Evolutionary conservation across 2,329 filamentous ascomycete genomes (phyloP).

Genomic region (Exophiala alcalophila): DNA sequence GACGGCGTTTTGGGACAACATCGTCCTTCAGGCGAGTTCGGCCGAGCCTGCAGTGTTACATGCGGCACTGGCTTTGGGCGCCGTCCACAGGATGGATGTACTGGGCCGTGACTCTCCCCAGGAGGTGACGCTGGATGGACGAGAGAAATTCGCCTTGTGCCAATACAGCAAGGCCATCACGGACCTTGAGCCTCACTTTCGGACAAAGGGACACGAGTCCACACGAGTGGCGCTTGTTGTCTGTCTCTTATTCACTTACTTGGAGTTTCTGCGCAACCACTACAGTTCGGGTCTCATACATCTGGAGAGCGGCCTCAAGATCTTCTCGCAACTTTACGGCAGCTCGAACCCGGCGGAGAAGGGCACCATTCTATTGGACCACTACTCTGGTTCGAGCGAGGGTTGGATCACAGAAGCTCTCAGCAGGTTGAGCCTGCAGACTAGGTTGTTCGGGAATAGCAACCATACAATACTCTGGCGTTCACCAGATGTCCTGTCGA

Average conservation of each 20-base stretch:
- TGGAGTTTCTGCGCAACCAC: slow-evolving; percentile 41
- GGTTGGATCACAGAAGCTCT: slow-evolving; percentile 32
- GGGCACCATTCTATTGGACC: too few relatives aligned
- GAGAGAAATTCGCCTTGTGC: slow-evolving; percentile 33
- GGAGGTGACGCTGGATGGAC: slow-evolving; percentile 1
- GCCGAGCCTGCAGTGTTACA: slow-evolving; percentile 44
- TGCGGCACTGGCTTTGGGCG: slow-evolving; percentile 43
- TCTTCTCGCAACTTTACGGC: slow-evolving; percentile 29
- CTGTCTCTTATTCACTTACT: slow-evolving; percentile 42
- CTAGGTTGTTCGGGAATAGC: slow-evolving; percentile 34
- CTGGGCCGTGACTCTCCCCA: slow-evolving; percentile 21
- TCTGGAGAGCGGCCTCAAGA: slow-evolving; percentile 34
- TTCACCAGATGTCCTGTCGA: too few relatives aligned
- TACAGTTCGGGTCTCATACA: slow-evolving; percentile 33
- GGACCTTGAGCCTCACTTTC: slow-evolving; percentile 34
- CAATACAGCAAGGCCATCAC: slow-evolving; percentile 44
- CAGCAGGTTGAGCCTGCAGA: slow-evolving; percentile 32
- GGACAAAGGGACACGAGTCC: slow-evolving; percentile 31
- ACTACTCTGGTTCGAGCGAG: slow-evolving; percentile 19
- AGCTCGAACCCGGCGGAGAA: slow-evolving; percentile 16
- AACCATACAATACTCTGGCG: too few relatives aligned
- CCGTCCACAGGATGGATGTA: slow-evolving; percentile 34
- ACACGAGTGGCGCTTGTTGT: slow-evolving; percentile 41
- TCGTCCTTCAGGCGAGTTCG: slow-evolving; percentile 41
- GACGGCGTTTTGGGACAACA: slow-evolving; percentile 40